Conservation (phyloP, 2,329 filamentous ascomycete species). For the Apiospora koreana region DNA sequence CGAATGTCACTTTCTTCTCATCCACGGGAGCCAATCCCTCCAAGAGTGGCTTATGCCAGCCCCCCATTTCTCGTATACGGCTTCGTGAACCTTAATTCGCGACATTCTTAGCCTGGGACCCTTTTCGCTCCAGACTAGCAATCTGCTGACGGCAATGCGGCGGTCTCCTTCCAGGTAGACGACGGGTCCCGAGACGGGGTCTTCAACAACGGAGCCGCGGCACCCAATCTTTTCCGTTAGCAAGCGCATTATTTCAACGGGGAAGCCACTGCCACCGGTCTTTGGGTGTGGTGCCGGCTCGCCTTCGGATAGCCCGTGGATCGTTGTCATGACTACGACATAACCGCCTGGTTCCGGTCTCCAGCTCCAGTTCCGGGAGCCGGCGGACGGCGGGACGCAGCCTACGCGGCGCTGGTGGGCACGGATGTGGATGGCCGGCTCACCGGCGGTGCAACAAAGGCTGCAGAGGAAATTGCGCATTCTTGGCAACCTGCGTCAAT, state of each 20-base stretch:
- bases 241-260: neutral
- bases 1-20: neutral
- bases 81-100: neutral
- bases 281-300: neutral
- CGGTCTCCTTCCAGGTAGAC: constrained; percentile 2
- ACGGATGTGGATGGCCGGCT: neutral
- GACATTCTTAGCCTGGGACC: neutral
- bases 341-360: neutral
- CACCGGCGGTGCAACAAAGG: neutral
- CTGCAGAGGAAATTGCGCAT: neutral
- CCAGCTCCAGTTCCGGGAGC: neutral
- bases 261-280: neutral
- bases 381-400: neutral
- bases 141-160: neutral
- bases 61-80: neutral
- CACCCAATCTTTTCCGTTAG: neutral
- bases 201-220: constrained; percentile 3
- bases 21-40: neutral
- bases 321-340: neutral
- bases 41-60: neutral
- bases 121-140: neutral
- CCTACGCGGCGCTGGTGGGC: neutral
- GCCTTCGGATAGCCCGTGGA: neutral
- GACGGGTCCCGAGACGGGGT: neutral
- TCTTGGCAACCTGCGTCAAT: neutral